A percentile compares a stretch with the other conserved stretches of the same genome.
phyloP scores from a whole-genome alignment of 805 yeast species.

The Metschnikowia noctiluminum region DNA sequence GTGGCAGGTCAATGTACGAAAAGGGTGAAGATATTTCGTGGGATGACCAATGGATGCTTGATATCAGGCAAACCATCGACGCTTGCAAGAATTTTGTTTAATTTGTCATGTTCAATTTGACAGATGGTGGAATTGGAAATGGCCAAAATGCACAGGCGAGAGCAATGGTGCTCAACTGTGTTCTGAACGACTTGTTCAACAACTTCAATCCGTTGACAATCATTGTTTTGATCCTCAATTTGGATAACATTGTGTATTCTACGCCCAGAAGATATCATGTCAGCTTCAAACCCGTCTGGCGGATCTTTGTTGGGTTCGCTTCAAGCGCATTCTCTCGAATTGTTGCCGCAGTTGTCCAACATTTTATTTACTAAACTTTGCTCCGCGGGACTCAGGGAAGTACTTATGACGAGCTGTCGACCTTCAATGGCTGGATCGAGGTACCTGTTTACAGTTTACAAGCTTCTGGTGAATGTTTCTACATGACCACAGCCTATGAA shows the following conservation, averaged over 20 bases:
- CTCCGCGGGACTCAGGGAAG: constrained; percentile 52
- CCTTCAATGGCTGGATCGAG: constrained; percentile 31
- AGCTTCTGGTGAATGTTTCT: constrained; percentile 54
- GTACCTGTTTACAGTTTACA: constrained; percentile 35
- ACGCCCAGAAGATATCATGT: constrained; percentile 36
- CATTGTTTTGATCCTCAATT: constrained; percentile 48
- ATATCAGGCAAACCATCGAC: constrained; percentile 40
- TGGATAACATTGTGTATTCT: constrained; percentile 49
- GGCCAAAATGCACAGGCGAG: constrained; percentile 52
- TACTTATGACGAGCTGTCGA: constrained; percentile 29
- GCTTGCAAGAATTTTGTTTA: constrained; percentile 46
- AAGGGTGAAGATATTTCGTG: constrained; percentile 25
- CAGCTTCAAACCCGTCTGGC: constrained; percentile 32
- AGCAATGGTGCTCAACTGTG: constrained; percentile 49
- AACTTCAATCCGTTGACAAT: constrained; percentile 55
- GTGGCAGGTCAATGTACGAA: constrained; percentile 37
- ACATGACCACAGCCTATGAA: constrained; percentile 50
- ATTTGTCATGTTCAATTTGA: constrained; percentile 36
- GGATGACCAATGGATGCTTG: constrained; percentile 47
- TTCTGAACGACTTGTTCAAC: constrained; percentile 54
- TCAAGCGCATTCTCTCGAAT: constrained; percentile 46
- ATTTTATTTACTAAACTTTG: constrained; percentile 43
- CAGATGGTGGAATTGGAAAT: constrained; percentile 49
- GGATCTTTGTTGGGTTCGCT: constrained; percentile 47
- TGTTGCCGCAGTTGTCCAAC: constrained; percentile 50